phyloP scores from a whole-genome alignment of 352 stramenopile species.

The Phytophthora gonapodyides region DNA sequence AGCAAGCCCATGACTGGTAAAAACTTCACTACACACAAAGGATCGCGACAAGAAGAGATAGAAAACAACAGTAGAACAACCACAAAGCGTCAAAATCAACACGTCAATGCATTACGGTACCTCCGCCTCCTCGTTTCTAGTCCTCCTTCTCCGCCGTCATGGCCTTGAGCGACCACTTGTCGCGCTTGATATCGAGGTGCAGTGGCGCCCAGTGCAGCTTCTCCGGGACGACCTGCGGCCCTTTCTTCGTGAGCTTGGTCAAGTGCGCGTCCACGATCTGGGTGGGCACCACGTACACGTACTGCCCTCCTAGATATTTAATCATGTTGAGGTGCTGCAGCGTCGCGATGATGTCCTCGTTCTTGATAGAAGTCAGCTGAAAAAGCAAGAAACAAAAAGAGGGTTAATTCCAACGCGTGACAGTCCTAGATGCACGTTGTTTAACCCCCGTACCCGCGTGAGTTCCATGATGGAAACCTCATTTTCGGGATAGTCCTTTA shows the following conservation, averaged over 20 bases:
- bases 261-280: constrained; percentile 90
- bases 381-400: constrained; percentile 5
- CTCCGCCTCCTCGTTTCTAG: constrained; percentile 25
- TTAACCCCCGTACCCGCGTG: constrained; percentile 74
- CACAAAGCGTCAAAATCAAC: constrained; percentile 4
- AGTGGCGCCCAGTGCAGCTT: constrained; percentile 85
- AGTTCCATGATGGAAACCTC: constrained; percentile 97
- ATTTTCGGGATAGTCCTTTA: constrained; percentile 81
- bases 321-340: constrained; percentile 99
- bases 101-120: constrained; percentile 13
- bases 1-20: not conserved
- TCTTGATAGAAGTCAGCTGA: constrained; percentile 91
- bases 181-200: constrained; percentile 84
- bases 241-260: constrained; percentile 76
- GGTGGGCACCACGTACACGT: constrained; percentile 96
- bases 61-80: constrained; percentile 21
- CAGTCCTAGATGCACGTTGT: not conserved
- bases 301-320: constrained; percentile 98
- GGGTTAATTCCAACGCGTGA: not conserved
- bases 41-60: constrained; percentile 7
- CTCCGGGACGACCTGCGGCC: constrained; percentile 67
- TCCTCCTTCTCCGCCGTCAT: constrained; percentile 78
- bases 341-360: constrained; percentile 99
- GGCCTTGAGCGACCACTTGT: constrained; percentile 87
- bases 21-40: not conserved